A percentile compares a stretch with the other conserved stretches of the same genome.
These are phyloP conservation scores for Globisporangium nagaii DNA, from an alignment of 352 stramenopile species.

Conservation along the genomic window DNA sequence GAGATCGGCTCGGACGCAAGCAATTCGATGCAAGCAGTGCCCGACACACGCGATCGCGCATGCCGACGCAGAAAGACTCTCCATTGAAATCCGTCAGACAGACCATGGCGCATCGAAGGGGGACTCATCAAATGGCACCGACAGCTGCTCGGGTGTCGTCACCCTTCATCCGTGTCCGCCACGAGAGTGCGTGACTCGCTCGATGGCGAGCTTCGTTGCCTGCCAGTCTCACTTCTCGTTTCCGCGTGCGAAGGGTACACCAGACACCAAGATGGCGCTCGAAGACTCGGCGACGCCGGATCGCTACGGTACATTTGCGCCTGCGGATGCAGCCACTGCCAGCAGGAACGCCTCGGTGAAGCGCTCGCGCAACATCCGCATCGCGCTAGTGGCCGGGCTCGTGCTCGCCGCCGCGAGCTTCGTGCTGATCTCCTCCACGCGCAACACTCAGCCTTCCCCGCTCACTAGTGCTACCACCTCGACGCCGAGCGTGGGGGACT, in stretches of 20 bases:
- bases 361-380: neutral
- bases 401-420: conserved; percentile 2
- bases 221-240: neutral
- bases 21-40: no score
- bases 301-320: conserved; percentile 3
- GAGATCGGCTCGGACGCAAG: no score
- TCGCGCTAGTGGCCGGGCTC: conserved; percentile 11
- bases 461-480: neutral
- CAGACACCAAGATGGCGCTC: neutral
- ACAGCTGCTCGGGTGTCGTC: no score
- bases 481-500: neutral
- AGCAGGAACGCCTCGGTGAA: neutral
- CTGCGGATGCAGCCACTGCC: neutral
- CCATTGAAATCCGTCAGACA: no score
- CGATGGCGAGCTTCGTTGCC: no score
- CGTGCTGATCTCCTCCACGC: neutral
- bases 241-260: neutral
- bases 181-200: no score
- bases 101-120: no score
- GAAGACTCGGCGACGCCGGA: conserved; percentile 1
- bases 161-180: no score
- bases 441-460: neutral
- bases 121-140: no score
- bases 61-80: no score
- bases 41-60: no score